A percentile compares a stretch with the other conserved stretches of the same genome.
These are phyloP conservation scores for Ustilago nuda DNA, from an alignment of 1,284 basidiomycete species.

Conservation along the genomic window DNA sequence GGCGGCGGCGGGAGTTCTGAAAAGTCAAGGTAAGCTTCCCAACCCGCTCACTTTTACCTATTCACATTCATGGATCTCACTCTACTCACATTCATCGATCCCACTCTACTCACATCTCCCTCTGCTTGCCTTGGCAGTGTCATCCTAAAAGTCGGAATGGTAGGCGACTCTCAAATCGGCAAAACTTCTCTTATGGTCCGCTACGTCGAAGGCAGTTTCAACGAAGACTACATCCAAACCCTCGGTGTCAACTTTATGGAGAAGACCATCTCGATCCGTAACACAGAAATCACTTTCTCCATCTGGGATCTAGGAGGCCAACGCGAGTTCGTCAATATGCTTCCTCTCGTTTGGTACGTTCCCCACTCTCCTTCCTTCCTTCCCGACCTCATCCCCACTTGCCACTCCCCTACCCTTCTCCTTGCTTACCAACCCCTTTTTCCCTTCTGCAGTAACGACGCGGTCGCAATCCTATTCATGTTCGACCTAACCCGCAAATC, in stretches of 20 bases:
- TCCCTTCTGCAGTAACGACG: slow-evolving; percentile 81
- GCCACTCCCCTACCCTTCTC: not conserved
- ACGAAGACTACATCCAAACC: slow-evolving; percentile 98
- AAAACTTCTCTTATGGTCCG: slow-evolving; percentile 99
- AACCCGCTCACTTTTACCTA: not conserved
- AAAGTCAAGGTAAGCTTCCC: slow-evolving; percentile 31
- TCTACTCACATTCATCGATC: not conserved
- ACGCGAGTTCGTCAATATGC: slow-evolving; percentile 98
- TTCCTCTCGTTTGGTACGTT: slow-evolving; percentile 82
- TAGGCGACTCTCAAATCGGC: slow-evolving; percentile 97
- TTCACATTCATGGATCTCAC: not conserved
- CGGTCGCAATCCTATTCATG: slow-evolving; percentile 99
- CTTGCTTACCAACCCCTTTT: not conserved
- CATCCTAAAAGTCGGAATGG: slow-evolving; percentile 98
- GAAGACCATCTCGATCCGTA: slow-evolving; percentile 95
- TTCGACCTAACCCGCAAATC: slow-evolving; percentile 97
- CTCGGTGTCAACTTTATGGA: slow-evolving; percentile 98
- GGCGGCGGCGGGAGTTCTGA: slow-evolving; percentile 26
- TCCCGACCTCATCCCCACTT: not conserved
- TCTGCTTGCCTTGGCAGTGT: slow-evolving; percentile 71
- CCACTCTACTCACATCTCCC: not conserved
- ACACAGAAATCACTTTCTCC: slow-evolving; percentile 98
- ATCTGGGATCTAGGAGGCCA: slow-evolving; percentile 99
- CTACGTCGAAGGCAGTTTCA: slow-evolving; percentile 68
- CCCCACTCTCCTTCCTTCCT: not conserved